Evolutionary conservation across 2,329 filamentous ascomycete species (phyloP), one percentile per base, ranked within the genome.

Genomic region (Akanthomyces uredinophilus): DNA sequence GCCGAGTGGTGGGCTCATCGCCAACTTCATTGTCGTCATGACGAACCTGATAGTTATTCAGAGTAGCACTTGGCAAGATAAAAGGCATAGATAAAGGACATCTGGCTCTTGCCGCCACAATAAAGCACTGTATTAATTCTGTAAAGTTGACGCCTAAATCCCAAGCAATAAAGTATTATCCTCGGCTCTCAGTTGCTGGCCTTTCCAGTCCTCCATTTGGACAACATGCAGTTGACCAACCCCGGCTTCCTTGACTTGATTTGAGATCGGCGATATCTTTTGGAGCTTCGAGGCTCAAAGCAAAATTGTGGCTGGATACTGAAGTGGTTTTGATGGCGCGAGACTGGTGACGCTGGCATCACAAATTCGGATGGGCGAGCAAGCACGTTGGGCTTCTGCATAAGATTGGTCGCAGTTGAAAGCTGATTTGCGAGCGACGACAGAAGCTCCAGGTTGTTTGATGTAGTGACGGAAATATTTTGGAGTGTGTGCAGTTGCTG

Each of bases 401-500:
- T 0, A 3, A 13, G 1, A 39, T 1, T 47, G 1, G 16, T 35
- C 10, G 60, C 16, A 0, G 18, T 6, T 4, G 18, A 65, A 64
- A 65, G 24, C 65, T 71, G 24, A 49, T 11, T 14, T 2, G 43
- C 16, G 4, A 61, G 3, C 1, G 22, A 27, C 5, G 59, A 61
- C 0, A 61, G 0, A 0, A 61, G 4, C 8, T 55, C 13, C 1
- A 61, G 22, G 5, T 49, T 55, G 18, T 18, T 47, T 1, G 22
- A 22, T 11, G 59, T 7, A 3, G 41, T 55, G 10, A 60, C 35
- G 27, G 64, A 61, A 24, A 72, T 61, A 11, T 51, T 58, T 57
- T 68, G 63, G 35, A 71, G 51, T 0, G 67, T 59, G 1, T 64
- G 58, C 3, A 67, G 59, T 4, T 68, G 58, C 11, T 66, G 55